Evolutionary conservation across 305 asterid genomes (phyloP), one percentile per base, ranked within the genome.

Genomic region (Salvia sclarea): DNA sequence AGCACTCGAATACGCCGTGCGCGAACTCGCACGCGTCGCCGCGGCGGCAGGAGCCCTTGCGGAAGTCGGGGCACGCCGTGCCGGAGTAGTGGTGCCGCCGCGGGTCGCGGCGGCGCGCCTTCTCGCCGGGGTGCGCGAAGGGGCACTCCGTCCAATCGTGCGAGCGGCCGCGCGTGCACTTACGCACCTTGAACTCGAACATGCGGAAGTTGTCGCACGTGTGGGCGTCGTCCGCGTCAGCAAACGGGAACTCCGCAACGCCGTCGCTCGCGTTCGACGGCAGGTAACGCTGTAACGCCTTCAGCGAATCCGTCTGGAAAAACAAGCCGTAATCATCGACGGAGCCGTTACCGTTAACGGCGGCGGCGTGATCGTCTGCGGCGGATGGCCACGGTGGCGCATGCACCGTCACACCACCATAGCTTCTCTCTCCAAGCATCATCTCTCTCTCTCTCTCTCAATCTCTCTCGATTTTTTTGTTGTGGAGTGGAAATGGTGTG

Each of bases 81-180:
- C 91, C 95, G 18, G 96, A 82, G 41, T 91, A 91, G 69, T 78
- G 86, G 43, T 28, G 82, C 84, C 81, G 83, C n/a, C 87, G 50
- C 1, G 96, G 97, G 55, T 91, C 97, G 53, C 97, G 82, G 73
- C 97, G 89, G 65, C 96, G 92, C 6, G 97, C 97, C 71, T 88
- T 90, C 78, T 90, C 97, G 0, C 95, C 97, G 1, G 97, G 95
- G 64, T 90, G 97, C 17, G 93, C 97, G 57, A 71, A 89, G 11
- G 97, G 97, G 71, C 97, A 90, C 68, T 90, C 97, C 12, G 97
- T 90, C 97, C 97, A 90, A 82, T 86, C 97, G 64, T 90, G 97
- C 2, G 96, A 82, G 61, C 94, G 71, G 55, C 85, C 88, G 58
- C 97, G 94, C 21, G 89, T 44, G 78, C 97, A 91, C 76, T 76